Base-by-base conservation (phyloP, 2,329 filamentous ascomycete species). In the Cladophialophora yegresii region DNA sequence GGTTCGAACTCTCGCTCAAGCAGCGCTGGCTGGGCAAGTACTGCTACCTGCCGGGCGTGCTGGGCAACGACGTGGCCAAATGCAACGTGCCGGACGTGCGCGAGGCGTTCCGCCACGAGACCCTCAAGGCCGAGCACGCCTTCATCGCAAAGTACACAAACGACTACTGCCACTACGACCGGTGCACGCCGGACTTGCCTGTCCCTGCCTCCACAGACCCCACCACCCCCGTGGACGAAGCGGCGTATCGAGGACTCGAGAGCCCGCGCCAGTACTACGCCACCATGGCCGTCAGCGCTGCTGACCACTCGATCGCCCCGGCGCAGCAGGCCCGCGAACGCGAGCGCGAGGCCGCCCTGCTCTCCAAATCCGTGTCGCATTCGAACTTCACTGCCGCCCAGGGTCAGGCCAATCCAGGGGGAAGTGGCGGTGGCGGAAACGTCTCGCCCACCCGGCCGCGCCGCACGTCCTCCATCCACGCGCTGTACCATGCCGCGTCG, bases 11-110 rank as follows among this genome's bases (percentile, higher is more conserved):
- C 71, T 85, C 87, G 12, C 83, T 98, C 72, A 99, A 99, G 78
- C 87, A 93, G 73, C 87, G 92, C 76, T 99, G 93, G 93, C 81
- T 99, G 4, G 95, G 95, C 2, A 81, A 84, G 33, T 86, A 90
- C 68, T 98, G 89, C 75, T 83, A 90, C 73, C 80, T 89, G 45
- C 89, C 91, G 0, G 95, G 95, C 2, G 88, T 90, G 43, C 83
- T 85, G 61, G 95, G 95, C 13, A 99, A 99, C 70, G 89, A 89
- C 69, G 95, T 98, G 84, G 89, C 90, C 58, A 97, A 98, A 79
- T 96, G 92, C 64, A 99, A 99, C 74, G 91, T 99, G 7, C 95
- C 95, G 2, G 92, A 97, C 76, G 89, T 96, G 66, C 85, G 95
- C 61, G 91, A 96, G 75, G 90, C 91, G 55, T 99, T 96, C 75